phyloP scores from a whole-genome alignment of 2,329 filamentous ascomycete species.

The Dactylellina sp. region DNA sequence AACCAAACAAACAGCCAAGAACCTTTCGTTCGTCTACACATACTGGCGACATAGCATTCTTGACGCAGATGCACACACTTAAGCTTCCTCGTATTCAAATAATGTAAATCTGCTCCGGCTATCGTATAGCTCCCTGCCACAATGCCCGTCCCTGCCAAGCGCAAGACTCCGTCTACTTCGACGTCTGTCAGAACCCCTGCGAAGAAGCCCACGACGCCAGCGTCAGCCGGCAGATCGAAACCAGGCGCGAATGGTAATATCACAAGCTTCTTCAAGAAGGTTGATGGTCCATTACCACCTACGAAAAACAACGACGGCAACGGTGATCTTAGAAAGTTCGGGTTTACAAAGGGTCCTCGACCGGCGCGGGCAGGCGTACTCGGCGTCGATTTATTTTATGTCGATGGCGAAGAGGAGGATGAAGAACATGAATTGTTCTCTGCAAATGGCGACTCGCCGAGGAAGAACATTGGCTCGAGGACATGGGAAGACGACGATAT shows the following conservation, averaged over 20 bases:
- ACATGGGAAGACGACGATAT: constrained; percentile 29
- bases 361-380: constrained; percentile 33
- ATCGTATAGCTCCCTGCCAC: constrained; percentile 18
- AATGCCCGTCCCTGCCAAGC: constrained; percentile 46
- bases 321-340: constrained; percentile 49
- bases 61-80: background rate
- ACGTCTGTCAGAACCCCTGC: constrained; percentile 31
- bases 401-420: constrained; percentile 33
- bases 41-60: too few relatives aligned
- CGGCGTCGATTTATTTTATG: constrained; percentile 46
- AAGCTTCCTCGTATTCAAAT: background rate
- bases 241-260: constrained; percentile 45
- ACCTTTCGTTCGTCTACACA: background rate
- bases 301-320: constrained; percentile 39
- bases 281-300: constrained; percentile 48
- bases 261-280: constrained; percentile 52
- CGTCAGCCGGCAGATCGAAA: constrained; percentile 15
- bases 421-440: background rate
- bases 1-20: background rate
- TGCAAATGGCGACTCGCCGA: constrained; percentile 2
- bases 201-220: constrained; percentile 32
- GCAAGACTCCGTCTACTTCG: constrained; percentile 39
- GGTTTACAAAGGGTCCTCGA: constrained; percentile 43
- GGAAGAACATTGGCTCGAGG: background rate
- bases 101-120: constrained; percentile 17